These are phyloP conservation scores for Auriscalpium microsporum DNA, from an alignment of 768 basidiomycete species.

Conservation along the genomic window DNA sequence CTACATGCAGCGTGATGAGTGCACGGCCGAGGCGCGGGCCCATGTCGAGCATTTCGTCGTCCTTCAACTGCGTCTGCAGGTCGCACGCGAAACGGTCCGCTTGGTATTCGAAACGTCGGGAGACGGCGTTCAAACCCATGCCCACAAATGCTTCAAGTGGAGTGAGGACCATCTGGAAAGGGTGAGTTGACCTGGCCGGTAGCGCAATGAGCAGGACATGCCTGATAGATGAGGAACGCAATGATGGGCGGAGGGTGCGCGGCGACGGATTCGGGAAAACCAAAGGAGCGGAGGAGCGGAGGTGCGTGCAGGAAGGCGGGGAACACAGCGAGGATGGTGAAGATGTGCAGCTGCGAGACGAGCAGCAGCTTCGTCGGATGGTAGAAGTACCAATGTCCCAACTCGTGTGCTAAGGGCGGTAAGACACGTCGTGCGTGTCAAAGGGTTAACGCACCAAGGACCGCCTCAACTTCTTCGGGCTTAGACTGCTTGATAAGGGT, in stretches of 20 bases:
- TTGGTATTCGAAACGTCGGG: slow-evolving; percentile 84
- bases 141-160: slow-evolving; percentile 70
- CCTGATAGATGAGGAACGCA: slow-evolving; percentile 83
- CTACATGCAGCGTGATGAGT: slow-evolving; percentile 77
- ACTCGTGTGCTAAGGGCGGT: slow-evolving; percentile 67
- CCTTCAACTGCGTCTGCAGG: slow-evolving; percentile 39
- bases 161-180: slow-evolving; percentile 63
- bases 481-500: slow-evolving; percentile 89
- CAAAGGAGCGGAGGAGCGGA: slow-evolving; percentile 72
- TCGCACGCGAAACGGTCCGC: slow-evolving; percentile 84
- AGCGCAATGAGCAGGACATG: slow-evolving; percentile 7
- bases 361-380: slow-evolving; percentile 87
- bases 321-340: slow-evolving; percentile 78
- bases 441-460: slow-evolving; percentile 45
- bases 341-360: slow-evolving; percentile 82
- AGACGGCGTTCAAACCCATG: slow-evolving; percentile 73
- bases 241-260: slow-evolving; percentile 70
- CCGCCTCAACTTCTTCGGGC: slow-evolving; percentile 91
- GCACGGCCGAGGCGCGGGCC: slow-evolving; percentile 78
- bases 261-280: slow-evolving; percentile 60
- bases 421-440: not conserved
- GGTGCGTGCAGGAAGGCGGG: slow-evolving; percentile 83
- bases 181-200: not conserved
- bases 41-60: slow-evolving; percentile 70
- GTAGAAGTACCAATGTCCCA: slow-evolving; percentile 91